Evolutionary conservation across 768 basidiomycete genomes (phyloP).

Genomic region (Agrocybe pediades): DNA sequence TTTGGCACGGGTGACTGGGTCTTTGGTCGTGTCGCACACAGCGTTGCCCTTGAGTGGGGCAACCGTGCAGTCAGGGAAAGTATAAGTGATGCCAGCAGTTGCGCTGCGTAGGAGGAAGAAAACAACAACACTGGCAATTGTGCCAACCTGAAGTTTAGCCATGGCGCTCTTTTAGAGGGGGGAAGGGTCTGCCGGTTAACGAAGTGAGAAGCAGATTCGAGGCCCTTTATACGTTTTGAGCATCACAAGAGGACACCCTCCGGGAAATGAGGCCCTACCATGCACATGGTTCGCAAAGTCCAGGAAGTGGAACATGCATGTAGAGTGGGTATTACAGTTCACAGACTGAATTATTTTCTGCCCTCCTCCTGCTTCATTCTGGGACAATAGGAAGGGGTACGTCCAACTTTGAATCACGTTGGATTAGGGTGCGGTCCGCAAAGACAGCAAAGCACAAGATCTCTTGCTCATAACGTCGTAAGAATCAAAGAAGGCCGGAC

Average conservation of each 20-base stretch:
- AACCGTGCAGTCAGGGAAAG: slow-evolving; percentile 51
- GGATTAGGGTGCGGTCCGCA: background rate
- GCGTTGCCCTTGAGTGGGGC: slow-evolving; percentile 45
- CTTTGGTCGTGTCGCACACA: slow-evolving; percentile 49
- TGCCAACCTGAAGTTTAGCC: slow-evolving; percentile 11
- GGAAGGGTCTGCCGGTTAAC: background rate
- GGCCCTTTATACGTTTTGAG: background rate
- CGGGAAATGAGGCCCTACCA: background rate
- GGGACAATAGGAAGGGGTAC: background rate
- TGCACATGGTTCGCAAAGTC: slow-evolving; percentile 13
- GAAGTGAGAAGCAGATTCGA: background rate
- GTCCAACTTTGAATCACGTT: background rate
- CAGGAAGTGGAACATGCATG: slow-evolving; percentile 5
- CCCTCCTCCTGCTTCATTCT: background rate
- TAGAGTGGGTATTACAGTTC: background rate
- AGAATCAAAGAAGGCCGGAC: background rate
- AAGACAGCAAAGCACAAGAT: background rate
- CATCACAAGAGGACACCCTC: background rate
- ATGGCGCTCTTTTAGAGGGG: background rate
- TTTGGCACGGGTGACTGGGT: slow-evolving; percentile 47
- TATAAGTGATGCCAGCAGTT: slow-evolving; percentile 21
- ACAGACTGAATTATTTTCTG: background rate
- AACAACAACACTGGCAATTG: slow-evolving; percentile 11
- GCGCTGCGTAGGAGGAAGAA: slow-evolving; percentile 12
- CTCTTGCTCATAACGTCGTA: background rate